These are phyloP conservation scores for Beverwykella pulmonaria DNA, from an alignment of 495 filamentous ascomycete genomes.

Conservation along the genomic window DNA sequence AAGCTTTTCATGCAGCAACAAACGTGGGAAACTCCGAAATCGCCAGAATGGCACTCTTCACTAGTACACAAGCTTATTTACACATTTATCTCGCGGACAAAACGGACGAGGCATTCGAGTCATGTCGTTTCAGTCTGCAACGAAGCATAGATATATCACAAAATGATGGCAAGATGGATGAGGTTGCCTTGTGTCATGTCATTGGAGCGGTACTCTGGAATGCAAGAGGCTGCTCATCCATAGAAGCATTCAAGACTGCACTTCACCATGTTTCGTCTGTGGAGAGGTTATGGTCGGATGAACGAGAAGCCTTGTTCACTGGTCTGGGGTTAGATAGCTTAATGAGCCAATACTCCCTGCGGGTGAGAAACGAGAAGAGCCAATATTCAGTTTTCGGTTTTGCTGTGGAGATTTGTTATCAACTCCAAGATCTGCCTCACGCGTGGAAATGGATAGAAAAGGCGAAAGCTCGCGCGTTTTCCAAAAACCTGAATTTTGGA, in stretches of 20 bases:
- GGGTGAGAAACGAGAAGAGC: background rate
- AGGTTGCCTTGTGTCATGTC: background rate
- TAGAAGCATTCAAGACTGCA: background rate
- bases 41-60: background rate
- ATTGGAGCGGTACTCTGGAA: background rate
- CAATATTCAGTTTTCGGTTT: background rate
- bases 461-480: background rate
- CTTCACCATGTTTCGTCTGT: background rate
- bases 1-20: background rate
- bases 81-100: background rate
- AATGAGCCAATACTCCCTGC: background rate
- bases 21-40: background rate
- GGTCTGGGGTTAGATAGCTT: background rate
- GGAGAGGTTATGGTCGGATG: background rate
- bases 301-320: background rate
- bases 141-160: background rate
- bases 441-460: background rate
- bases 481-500: background rate
- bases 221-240: background rate
- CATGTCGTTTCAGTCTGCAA: background rate
- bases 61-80: background rate
- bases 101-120: background rate
- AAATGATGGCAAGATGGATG: background rate
- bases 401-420: background rate
- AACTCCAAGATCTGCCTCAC: background rate